Evolutionary conservation across 805 yeast species (phyloP).

Genomic region (Candida yuanshanica): DNA sequence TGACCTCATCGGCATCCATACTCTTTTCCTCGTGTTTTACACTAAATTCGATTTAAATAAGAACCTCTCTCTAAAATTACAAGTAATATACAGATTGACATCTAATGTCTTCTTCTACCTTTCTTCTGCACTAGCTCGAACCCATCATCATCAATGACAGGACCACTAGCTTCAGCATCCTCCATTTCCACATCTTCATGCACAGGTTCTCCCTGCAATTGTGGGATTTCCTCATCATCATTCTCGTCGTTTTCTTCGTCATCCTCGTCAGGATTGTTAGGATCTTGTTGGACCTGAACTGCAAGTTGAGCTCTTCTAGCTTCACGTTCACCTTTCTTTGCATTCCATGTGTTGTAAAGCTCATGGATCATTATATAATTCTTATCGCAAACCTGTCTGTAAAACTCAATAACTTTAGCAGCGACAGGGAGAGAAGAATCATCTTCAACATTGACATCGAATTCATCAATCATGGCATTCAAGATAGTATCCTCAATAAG

Average conservation of each 20-base stretch:
- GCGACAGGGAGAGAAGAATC: slow-evolving; percentile 79
- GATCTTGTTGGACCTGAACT: slow-evolving; percentile 52
- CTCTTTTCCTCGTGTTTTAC: no score
- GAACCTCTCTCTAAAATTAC: no score
- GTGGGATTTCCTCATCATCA: slow-evolving; percentile 25
- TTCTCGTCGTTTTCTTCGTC: slow-evolving; percentile 40
- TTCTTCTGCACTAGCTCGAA: slow-evolving; percentile 80
- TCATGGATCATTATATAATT: slow-evolving; percentile 53
- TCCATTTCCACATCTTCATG: slow-evolving; percentile 34
- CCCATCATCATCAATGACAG: slow-evolving; percentile 89
- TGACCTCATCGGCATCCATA: no score
- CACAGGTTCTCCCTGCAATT: slow-evolving; percentile 17
- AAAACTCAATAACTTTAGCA: slow-evolving; percentile 54
- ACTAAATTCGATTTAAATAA: no score
- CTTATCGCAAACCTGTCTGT: slow-evolving; percentile 52
- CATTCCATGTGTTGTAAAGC: slow-evolving; percentile 53
- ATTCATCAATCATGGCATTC: slow-evolving; percentile 93
- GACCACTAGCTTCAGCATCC: slow-evolving; percentile 38
- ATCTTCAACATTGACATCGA: slow-evolving; percentile 83
- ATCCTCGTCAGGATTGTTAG: slow-evolving; percentile 53
- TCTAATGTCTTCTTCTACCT: slow-evolving; percentile 42
- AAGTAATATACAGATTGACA: no score
- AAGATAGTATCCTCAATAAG: slow-evolving; percentile 79
- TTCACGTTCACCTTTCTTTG: slow-evolving; percentile 39
- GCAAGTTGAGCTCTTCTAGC: slow-evolving; percentile 25